Evolutionary conservation across 805 yeast species (phyloP).

Genomic region (Schwanniomyces yamadae): DNA sequence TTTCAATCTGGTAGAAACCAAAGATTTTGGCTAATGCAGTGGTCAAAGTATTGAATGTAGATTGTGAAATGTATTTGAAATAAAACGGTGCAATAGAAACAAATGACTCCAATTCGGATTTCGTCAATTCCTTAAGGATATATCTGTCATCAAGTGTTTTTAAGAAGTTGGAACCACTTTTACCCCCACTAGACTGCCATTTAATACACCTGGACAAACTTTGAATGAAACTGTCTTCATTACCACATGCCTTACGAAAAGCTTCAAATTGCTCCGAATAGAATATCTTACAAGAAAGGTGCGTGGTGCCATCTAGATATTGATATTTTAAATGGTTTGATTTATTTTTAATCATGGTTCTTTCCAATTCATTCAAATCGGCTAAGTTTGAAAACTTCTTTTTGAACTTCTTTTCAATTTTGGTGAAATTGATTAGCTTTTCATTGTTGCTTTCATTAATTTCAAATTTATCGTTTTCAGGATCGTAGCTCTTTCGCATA

Average conservation of each 20-base stretch:
- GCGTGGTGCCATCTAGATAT: conserved; percentile 79
- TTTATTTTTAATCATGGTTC: conserved; percentile 71
- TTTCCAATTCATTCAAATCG: conserved; percentile 49
- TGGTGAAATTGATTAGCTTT: conserved; percentile 36
- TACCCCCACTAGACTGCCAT: conserved; percentile 97
- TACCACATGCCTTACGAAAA: conserved; percentile 78
- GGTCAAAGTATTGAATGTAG: conserved; percentile 90
- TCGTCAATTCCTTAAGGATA: conserved; percentile 84
- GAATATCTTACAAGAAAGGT: conserved; percentile 87
- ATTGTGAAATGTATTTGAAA: conserved; percentile 93
- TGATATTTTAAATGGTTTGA: conserved; percentile 92
- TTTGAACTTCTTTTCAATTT: conserved; percentile 42
- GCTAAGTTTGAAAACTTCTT: conserved; percentile 22
- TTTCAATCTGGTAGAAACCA: conserved; percentile 93
- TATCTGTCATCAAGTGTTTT: conserved; percentile 90
- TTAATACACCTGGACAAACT: conserved; percentile 90
- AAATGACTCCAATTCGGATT: conserved; percentile 88
- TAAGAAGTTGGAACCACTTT: conserved; percentile 90
- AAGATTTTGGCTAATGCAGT: conserved; percentile 92
- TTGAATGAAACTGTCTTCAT: conserved; percentile 72
- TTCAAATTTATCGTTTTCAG: conserved; percentile 12
- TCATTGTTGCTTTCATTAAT: conserved; percentile 28
- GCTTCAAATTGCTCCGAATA: conserved; percentile 97
- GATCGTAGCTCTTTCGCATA: conserved; percentile 10
- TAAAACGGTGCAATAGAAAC: conserved; percentile 94